A percentile compares a stretch with the other conserved stretches of the same genome.
Conservation (phyloP, 106 monocot species). For the Gastrodia elata region DNA sequence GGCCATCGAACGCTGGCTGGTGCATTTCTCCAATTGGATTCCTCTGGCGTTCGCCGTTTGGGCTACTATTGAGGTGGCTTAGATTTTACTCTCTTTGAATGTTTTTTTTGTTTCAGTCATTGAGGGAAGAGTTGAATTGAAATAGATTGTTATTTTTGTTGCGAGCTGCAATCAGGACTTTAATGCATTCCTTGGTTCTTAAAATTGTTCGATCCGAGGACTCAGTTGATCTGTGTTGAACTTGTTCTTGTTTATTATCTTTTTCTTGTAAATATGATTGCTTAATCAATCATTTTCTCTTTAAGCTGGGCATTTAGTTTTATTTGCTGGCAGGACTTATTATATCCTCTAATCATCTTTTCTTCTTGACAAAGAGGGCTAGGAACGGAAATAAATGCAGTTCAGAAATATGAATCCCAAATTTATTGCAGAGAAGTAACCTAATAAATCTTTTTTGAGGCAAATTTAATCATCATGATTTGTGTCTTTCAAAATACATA, state of each 20-base stretch:
- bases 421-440: background rate
- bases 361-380: background rate
- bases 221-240: background rate
- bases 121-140: background rate
- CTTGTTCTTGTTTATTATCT: background rate
- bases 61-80: conserved; percentile 69
- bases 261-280: background rate
- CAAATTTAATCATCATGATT: no score
- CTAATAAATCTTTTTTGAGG: background rate
- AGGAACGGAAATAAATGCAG: background rate
- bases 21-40: conserved; percentile 95
- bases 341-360: background rate
- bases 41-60: conserved; percentile 80
- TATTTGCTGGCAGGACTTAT: background rate
- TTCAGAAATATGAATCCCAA: background rate
- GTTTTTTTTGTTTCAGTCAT: no score
- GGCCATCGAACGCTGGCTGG: conserved; percentile 77
- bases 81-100: background rate
- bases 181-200: background rate
- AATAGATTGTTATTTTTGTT: background rate
- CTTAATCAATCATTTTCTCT: background rate
- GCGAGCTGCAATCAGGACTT: background rate
- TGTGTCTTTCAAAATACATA: background rate
- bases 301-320: background rate
- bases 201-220: background rate